Evolutionary conservation across 192 early-diverging fungal species (phyloP), one percentile per base, ranked within the genome.

Genomic region (Coemansia sp.): DNA sequence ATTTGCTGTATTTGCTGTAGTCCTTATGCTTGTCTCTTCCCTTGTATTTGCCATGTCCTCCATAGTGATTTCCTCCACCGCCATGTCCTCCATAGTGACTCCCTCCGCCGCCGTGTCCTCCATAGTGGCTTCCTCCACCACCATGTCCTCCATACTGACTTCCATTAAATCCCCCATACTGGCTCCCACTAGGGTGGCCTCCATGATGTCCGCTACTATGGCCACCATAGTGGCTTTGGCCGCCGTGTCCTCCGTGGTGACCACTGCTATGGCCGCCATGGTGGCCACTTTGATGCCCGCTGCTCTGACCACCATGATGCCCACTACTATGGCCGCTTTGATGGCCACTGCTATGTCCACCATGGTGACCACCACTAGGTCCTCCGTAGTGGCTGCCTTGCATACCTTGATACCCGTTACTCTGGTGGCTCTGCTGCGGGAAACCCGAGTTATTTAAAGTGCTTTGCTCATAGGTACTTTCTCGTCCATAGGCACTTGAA

Each of bases 1-100:
- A 80, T 15, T 64, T 62, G 56, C 68, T 41, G 38, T 72, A 61
- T 30, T 65, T 40, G 27, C 53, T 43, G 24, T 56, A 35, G 6
- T 66, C 32, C 38, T 43, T 40, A 7, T 38, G 47, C 16, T 9
- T 34, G 53, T 20, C 55, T 10, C 2, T 55, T 22, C 67, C 59
- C 32, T 50, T 34, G 16, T 32, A 4, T 7, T 56, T 56, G 53
- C 53, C 38, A 6, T 47, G 27, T 47, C 45, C 45, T 20, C 64
- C 64, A 44, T 30, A 24, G 16, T 50, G 45, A n/a, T 24, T 40
- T 8, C 39, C 32, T 9, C 39, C 40, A 4, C 59, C 15, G 2
- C 38, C 59, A 16, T 37, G 16, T 20, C 59, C 59, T 35, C 38
- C 39, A 53, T 41, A 35, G 61, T 35, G 60, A 10, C 11, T 68